These are phyloP conservation scores for Ogataea sp. DNA, from an alignment of 805 yeast genomes.

Conservation along the genomic window DNA sequence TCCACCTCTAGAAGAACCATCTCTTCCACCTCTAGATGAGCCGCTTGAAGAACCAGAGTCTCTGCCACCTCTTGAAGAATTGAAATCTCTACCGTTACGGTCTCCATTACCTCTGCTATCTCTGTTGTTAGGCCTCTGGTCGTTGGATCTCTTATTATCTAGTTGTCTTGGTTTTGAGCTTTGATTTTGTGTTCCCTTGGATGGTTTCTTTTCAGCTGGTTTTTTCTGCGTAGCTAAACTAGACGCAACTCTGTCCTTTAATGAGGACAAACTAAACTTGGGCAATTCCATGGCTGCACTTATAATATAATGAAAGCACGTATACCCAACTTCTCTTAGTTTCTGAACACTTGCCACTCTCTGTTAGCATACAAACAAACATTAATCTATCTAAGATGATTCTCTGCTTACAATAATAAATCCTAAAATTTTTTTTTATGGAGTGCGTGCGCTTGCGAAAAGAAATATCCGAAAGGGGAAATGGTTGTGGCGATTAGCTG, in stretches of 20 bases:
- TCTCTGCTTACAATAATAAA: no score
- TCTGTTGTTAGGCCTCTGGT: slow-evolving; percentile 7
- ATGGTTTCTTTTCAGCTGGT: slow-evolving; percentile 13
- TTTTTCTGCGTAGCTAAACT: slow-evolving; percentile 31
- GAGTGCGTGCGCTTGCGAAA: no score
- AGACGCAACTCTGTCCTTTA: slow-evolving; percentile 56
- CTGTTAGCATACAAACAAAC: no score
- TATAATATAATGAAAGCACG: no score
- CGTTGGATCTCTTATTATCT: slow-evolving; percentile 3
- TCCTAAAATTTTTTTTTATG: no score
- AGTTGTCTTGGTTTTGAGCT: slow-evolving; percentile 1
- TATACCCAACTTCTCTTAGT: no score
- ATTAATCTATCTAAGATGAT: no score
- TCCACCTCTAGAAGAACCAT: no score
- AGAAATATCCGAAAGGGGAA: no score
- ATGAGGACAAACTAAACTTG: slow-evolving; percentile 42
- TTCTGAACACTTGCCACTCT: no score
- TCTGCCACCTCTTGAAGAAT: neutral
- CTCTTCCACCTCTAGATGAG: no score
- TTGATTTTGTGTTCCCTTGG: slow-evolving; percentile 15
- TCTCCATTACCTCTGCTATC: slow-evolving; percentile 6
- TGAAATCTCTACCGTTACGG: neutral
- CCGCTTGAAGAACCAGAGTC: no score
- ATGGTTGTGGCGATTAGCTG: neutral
- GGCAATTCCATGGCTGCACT: slow-evolving; percentile 44